Conservation (phyloP, 805 yeast genomes). For the Wickerhamiella dianesei region DNA sequence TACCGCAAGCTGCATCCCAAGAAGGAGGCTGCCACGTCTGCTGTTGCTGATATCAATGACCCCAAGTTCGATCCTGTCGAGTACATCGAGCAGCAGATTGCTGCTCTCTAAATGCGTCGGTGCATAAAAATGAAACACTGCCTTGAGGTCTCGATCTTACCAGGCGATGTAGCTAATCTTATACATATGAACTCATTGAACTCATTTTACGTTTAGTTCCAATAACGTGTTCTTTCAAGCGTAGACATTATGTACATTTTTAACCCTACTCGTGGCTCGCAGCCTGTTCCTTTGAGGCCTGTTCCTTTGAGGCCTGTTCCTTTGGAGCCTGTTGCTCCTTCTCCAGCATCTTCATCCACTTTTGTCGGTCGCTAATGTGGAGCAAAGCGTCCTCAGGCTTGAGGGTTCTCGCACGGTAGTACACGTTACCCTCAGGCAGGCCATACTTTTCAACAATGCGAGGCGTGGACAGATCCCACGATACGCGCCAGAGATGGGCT, state of each 20-base stretch:
- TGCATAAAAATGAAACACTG: not conserved
- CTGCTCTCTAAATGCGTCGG: not conserved
- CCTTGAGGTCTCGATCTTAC: too few relatives aligned
- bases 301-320: not conserved
- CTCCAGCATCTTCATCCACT: slow-evolving; percentile 13
- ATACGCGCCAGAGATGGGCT: slow-evolving; percentile 82
- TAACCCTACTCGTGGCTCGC: not conserved
- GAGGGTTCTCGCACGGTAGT: slow-evolving; percentile 21
- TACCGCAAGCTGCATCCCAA: slow-evolving; percentile 52
- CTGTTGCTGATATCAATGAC: slow-evolving; percentile 61
- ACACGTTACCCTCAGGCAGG: slow-evolving; percentile 62
- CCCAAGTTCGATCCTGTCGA: slow-evolving; percentile 74
- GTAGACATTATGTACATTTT: not conserved
- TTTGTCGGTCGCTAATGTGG: slow-evolving; percentile 17
- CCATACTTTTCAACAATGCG: slow-evolving; percentile 60
- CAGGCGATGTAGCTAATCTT: not conserved
- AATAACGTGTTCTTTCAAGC: not conserved
- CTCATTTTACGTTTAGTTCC: not conserved
- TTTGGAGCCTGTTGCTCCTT: not conserved
- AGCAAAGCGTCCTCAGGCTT: slow-evolving; percentile 19
- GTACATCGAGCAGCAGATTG: slow-evolving; percentile 20
- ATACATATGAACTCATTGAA: not conserved
- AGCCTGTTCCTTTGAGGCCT: not conserved
- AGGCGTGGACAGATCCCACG: slow-evolving; percentile 57
- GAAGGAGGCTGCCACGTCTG: slow-evolving; percentile 29